These are phyloP conservation scores for Taphrina pruni DNA, from an alignment of 1,139 yeast genomes.

Conservation along the genomic window DNA sequence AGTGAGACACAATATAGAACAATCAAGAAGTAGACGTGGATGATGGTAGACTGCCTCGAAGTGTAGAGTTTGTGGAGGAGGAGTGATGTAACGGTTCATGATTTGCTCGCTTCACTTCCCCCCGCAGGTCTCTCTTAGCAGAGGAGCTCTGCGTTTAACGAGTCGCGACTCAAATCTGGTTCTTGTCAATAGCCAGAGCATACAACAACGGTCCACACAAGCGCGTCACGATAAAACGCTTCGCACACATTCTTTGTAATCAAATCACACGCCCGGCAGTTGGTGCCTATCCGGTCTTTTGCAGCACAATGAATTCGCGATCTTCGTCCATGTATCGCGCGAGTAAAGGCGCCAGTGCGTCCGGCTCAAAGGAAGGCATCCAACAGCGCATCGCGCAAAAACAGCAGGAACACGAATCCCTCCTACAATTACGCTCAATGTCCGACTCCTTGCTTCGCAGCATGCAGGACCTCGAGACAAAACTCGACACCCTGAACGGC, in stretches of 20 bases:
- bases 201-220: background rate
- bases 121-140: no score
- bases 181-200: no score
- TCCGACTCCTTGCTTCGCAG: conserved; percentile 59
- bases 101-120: no score
- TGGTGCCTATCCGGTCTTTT: background rate
- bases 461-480: conserved; percentile 59
- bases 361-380: conserved; percentile 25
- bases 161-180: conserved; percentile 2
- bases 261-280: background rate
- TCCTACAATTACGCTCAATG: conserved; percentile 59
- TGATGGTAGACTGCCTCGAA: background rate
- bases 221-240: background rate
- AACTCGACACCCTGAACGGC: conserved; percentile 60
- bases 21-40: no score
- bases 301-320: conserved; percentile 8
- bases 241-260: background rate
- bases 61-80: conserved; percentile 8
- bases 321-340: conserved; percentile 23
- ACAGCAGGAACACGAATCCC: conserved; percentile 60
- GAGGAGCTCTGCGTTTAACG: conserved; percentile 16
- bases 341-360: conserved; percentile 15
- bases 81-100: conserved; percentile 3
- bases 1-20: no score
- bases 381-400: conserved; percentile 52